These are phyloP conservation scores for Tuber umbilicatum DNA, from an alignment of 495 filamentous ascomycete species.

Conservation along the genomic window DNA sequence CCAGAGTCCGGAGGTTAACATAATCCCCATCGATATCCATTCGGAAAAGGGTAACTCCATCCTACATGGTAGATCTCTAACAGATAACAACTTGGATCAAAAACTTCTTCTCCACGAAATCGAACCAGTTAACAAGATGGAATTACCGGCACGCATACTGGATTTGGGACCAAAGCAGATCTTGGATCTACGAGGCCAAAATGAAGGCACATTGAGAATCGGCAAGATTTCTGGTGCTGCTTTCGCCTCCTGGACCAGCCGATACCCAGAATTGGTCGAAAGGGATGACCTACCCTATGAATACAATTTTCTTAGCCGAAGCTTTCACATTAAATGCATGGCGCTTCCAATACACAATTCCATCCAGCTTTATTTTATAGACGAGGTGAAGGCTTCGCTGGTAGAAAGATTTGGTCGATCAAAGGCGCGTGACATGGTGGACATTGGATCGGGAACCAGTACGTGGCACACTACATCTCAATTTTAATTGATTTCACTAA, in stretches of 20 bases:
- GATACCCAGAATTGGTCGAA: not conserved
- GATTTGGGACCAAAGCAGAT: not conserved
- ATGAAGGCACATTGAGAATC: not conserved
- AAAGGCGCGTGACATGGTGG: not conserved
- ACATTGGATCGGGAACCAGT: not conserved
- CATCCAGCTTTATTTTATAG: accelerated
- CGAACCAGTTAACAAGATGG: not conserved
- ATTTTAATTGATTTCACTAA: not conserved
- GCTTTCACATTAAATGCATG: not conserved
- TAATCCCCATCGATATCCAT: no score
- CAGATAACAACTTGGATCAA: not conserved
- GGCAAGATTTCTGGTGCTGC: not conserved
- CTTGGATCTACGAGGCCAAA: not conserved
- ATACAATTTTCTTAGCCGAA: not conserved
- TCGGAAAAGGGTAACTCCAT: no score
- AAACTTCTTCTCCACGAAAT: not conserved
- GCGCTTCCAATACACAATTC: not conserved
- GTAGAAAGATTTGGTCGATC: not conserved
- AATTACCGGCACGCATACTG: not conserved
- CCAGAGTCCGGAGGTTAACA: not conserved
- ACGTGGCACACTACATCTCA: not conserved
- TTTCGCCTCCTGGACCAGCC: not conserved
- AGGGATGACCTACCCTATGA: not conserved
- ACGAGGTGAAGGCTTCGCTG: not conserved
- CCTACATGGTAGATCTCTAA: accelerated